These are phyloP conservation scores for Perilla frutescens DNA, from an alignment of 257 asterid genomes.

Conservation along the genomic window DNA sequence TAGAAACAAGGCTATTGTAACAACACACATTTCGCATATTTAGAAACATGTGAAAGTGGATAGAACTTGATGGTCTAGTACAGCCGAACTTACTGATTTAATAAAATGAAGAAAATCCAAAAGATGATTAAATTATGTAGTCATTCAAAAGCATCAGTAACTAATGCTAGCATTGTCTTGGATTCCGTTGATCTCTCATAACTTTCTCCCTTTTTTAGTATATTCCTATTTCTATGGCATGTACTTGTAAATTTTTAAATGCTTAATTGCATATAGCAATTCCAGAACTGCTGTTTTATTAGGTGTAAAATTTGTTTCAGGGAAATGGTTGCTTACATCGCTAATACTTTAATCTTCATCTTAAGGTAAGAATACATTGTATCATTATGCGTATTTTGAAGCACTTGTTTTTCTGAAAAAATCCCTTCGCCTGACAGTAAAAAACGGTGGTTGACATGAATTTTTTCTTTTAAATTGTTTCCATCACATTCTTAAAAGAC, in stretches of 20 bases:
- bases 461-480: too few relatives aligned
- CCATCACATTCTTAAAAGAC: too few relatives aligned
- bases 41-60: not conserved
- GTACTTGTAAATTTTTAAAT: slow-evolving; percentile 17
- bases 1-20: not conserved
- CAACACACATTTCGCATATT: not conserved
- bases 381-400: slow-evolving; percentile 6
- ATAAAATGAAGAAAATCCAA: not conserved
- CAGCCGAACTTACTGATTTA: not conserved
- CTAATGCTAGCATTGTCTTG: slow-evolving; percentile 16
- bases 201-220: not conserved
- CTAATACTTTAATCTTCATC: slow-evolving; percentile 94
- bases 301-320: slow-evolving; percentile 58
- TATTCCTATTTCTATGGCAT: not conserved
- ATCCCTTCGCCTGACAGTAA: too few relatives aligned
- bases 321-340: slow-evolving; percentile 98
- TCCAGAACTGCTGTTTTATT: slow-evolving; percentile 31
- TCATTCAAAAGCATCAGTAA: not conserved
- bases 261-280: slow-evolving; percentile 24
- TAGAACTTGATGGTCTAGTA: not conserved
- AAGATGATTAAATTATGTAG: not conserved
- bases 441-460: too few relatives aligned
- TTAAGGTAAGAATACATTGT: slow-evolving; percentile 62
- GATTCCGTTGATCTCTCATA: slow-evolving; percentile 24
- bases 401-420: not conserved